These are phyloP conservation scores for Phytophthora chlamydospora DNA, from an alignment of 352 stramenopile species.

Conservation along the genomic window DNA sequence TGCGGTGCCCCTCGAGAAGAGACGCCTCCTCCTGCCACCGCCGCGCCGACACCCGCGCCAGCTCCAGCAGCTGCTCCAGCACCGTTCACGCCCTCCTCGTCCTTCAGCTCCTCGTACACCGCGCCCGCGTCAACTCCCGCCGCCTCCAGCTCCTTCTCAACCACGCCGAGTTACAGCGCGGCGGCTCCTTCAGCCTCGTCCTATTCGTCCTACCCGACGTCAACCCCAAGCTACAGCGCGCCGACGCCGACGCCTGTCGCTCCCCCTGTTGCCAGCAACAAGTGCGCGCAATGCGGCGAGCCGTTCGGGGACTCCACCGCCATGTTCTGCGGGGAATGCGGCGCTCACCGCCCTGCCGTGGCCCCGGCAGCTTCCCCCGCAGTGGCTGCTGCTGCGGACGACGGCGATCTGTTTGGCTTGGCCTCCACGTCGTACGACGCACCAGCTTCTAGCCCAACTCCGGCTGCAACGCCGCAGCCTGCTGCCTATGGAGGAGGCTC, in stretches of 20 bases:
- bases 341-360: constrained; percentile 46
- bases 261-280: neutral
- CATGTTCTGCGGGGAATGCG: constrained; percentile 80
- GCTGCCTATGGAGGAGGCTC: constrained; percentile 19
- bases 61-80: constrained; percentile 7
- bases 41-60: neutral
- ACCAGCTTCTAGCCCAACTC: constrained; percentile 7
- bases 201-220: constrained; percentile 16
- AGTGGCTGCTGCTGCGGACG: constrained; percentile 20
- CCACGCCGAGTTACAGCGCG: constrained; percentile 22
- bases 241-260: constrained; percentile 11
- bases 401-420: constrained; percentile 69
- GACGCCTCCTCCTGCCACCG: constrained; percentile 24
- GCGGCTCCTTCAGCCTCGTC: constrained; percentile 13
- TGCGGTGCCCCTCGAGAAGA: constrained; percentile 78
- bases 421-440: constrained; percentile 37
- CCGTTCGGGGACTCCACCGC: constrained; percentile 63
- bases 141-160: constrained; percentile 17
- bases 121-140: constrained; percentile 11
- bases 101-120: constrained; percentile 15
- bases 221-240: constrained; percentile 21
- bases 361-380: constrained; percentile 11
- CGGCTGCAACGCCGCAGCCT: constrained; percentile 13
- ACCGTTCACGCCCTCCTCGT: constrained; percentile 4
- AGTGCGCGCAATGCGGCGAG: constrained; percentile 56